Evolutionary conservation across 805 yeast genomes (phyloP), one percentile per base, ranked within the genome.

Genomic region (Suhomyces vadensis): DNA sequence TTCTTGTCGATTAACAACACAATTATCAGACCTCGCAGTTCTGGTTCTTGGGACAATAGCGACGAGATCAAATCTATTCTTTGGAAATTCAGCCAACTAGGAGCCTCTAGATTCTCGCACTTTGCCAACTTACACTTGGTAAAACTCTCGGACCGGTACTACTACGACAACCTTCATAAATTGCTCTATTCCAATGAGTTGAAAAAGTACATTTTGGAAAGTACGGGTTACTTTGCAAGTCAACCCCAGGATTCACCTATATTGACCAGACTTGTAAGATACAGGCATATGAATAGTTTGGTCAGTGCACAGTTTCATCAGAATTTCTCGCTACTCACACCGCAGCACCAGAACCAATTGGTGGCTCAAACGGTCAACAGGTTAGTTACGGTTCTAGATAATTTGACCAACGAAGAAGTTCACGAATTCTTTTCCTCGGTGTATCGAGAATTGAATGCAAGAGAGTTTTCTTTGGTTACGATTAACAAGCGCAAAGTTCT

Each of bases 271-370:
- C 23, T 43, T 2, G 8, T 42, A 4, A 39, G 26, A 11, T 39
- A 39, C 21, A 24, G 49, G 17, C 31, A 21, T 16, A 14, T 14
- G 22, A 42, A 38, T 19, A 39, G 27, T 19, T 22, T 44, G 35
- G 31, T 39, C 2, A 33, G 29, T 11, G 10, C 41, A 3, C 58
- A 56, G 36, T 60, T 57, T 35, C 36, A 53, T n/a, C 62, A 55
- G 35, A 52, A 52, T 41, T 39, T 59, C 26, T 47, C 57, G 4
- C 22, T 41, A 6, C 31, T 53, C 14, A 27, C 48, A 8, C 47
- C 35, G 2, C 37, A 41, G 17, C 24, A 36, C 3, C 26, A 46
- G 11, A 37, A 35, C 17, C 27, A 42, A 25, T 56, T 57, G 56
- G 33, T 43, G 23, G 31, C 43, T 3, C 31, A 31, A 10, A 41